Evolutionary conservation across 1,284 basidiomycete species (phyloP).

Genomic region (Sporisorium scitamineum): DNA sequence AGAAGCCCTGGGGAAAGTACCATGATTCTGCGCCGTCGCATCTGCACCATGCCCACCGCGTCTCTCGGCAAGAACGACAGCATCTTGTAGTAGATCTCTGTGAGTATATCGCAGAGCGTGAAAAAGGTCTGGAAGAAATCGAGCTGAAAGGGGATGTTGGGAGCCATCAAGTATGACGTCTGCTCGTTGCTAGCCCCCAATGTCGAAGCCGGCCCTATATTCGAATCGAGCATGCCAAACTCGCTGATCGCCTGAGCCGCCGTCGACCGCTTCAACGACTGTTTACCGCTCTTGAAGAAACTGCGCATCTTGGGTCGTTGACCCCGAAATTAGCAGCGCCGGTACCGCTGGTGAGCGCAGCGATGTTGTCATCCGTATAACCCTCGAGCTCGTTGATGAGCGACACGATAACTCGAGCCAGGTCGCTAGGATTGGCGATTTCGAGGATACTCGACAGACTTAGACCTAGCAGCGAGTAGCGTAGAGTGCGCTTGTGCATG

Average conservation of each 20-base stretch:
- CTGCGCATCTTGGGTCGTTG: conserved; percentile 48
- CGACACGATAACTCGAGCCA: conserved; percentile 44
- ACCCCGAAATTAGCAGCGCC: conserved; percentile 17
- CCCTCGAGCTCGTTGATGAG: conserved; percentile 54
- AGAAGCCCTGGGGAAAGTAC: conserved; percentile 9
- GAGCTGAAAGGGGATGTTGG: conserved; percentile 72
- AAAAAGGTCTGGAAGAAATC: conserved; percentile 61
- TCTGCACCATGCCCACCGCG: neutral
- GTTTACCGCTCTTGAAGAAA: conserved; percentile 51
- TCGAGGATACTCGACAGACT: conserved; percentile 54
- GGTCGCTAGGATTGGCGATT: conserved; percentile 32
- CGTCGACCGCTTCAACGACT: conserved; percentile 34
- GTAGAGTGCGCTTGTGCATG: conserved; percentile 53
- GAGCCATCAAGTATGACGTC: conserved; percentile 80
- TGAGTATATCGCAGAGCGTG: conserved; percentile 58
- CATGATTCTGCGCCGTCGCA: neutral
- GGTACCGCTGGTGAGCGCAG: conserved; percentile 23
- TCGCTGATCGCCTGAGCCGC: conserved; percentile 47
- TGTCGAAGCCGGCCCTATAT: conserved; percentile 20
- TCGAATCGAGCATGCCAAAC: conserved; percentile 31
- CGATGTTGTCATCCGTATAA: conserved; percentile 38
- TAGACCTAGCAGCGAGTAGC: conserved; percentile 47
- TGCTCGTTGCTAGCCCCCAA: conserved; percentile 61
- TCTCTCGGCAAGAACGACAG: conserved; percentile 41
- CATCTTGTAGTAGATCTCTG: conserved; percentile 59